A percentile compares a stretch with the other conserved stretches of the same genome.
phyloP scores from a whole-genome alignment of 352 stramenopile genomes.

The Peronospora destructor region DNA sequence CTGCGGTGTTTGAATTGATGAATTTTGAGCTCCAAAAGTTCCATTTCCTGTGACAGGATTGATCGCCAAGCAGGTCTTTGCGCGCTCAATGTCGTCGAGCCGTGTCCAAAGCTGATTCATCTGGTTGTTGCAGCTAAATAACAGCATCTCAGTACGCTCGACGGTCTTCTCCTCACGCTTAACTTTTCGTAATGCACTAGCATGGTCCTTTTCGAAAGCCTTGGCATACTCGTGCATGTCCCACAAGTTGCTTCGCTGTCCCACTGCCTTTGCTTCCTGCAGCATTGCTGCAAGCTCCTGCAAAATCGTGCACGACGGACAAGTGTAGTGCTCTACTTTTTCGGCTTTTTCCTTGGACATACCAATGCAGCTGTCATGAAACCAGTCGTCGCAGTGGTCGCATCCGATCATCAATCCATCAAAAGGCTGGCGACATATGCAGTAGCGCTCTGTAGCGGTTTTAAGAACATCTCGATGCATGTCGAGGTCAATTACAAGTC shows the following conservation, averaged over 20 bases:
- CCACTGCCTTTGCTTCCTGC: slow-evolving; percentile 31
- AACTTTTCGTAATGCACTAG: slow-evolving; percentile 60
- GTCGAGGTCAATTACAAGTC: slow-evolving; percentile 78
- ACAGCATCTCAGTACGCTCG: slow-evolving; percentile 65
- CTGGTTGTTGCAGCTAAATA: slow-evolving; percentile 77
- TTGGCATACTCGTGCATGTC: slow-evolving; percentile 80
- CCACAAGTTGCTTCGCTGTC: slow-evolving; percentile 71
- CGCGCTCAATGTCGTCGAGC: slow-evolving; percentile 71
- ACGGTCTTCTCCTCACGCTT: slow-evolving; percentile 83
- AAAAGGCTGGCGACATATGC: slow-evolving; percentile 87
- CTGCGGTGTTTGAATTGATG: slow-evolving; percentile 4
- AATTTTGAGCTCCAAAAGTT: slow-evolving; percentile 10
- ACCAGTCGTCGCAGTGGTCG: slow-evolving; percentile 86
- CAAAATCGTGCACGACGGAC: slow-evolving; percentile 90
- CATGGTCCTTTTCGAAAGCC: slow-evolving; percentile 73
- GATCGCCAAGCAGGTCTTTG: slow-evolving; percentile 48
- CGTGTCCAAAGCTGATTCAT: slow-evolving; percentile 63
- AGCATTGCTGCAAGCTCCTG: slow-evolving; percentile 74
- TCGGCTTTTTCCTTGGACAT: slow-evolving; percentile 91
- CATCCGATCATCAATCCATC: slow-evolving; percentile 87
- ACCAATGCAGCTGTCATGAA: slow-evolving; percentile 85
- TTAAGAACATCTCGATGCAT: slow-evolving; percentile 87
- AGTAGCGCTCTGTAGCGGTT: slow-evolving; percentile 88
- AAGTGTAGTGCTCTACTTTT: slow-evolving; percentile 94
- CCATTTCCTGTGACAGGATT: slow-evolving; percentile 19